A percentile compares a stretch with the other conserved stretches of the same genome.
Evolutionary conservation across 352 stramenopile genomes (phyloP).

Genomic region (Globisporangium acanthophoron): DNA sequence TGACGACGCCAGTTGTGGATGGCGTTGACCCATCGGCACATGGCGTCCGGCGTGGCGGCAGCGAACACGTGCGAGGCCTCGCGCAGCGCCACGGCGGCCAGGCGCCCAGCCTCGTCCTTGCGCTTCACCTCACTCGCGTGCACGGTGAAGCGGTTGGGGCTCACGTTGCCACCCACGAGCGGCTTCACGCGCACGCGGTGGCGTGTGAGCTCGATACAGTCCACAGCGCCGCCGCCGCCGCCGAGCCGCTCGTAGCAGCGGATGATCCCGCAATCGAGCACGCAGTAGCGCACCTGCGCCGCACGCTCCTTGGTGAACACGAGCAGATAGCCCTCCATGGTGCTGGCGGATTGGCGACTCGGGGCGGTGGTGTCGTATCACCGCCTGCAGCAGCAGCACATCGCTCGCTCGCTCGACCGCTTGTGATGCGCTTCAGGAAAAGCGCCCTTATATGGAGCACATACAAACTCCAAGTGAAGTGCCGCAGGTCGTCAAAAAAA

Average conservation of each 20-base stretch:
- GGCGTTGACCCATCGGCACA: conserved; percentile 60
- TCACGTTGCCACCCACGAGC: conserved; percentile 35
- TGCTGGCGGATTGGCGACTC: background rate
- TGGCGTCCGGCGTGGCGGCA: conserved; percentile 39
- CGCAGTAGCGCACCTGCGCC: conserved; percentile 54
- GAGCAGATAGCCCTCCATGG: conserved; percentile 76
- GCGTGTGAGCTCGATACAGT: conserved; percentile 50
- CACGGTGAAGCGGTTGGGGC: conserved; percentile 65
- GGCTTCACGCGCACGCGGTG: conserved; percentile 55
- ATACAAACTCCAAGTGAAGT: background rate
- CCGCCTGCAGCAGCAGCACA: background rate
- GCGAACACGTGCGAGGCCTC: conserved; percentile 42
- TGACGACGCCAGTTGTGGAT: conserved; percentile 73
- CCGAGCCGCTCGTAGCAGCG: conserved; percentile 34
- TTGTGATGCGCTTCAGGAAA: background rate
- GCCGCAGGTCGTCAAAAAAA: background rate
- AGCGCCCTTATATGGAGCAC: background rate
- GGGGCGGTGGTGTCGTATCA: too few species aligned
- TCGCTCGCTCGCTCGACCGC: background rate
- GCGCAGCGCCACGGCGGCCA: conserved; percentile 27
- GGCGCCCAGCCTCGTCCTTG: conserved; percentile 39
- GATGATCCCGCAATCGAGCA: conserved; percentile 63
- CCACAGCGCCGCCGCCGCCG: conserved; percentile 29
- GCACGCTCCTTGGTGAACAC: conserved; percentile 37
- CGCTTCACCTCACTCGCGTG: conserved; percentile 42